These are phyloP conservation scores for Hypocrella siamensis DNA, from an alignment of 2,329 filamentous ascomycete genomes.

Conservation along the genomic window DNA sequence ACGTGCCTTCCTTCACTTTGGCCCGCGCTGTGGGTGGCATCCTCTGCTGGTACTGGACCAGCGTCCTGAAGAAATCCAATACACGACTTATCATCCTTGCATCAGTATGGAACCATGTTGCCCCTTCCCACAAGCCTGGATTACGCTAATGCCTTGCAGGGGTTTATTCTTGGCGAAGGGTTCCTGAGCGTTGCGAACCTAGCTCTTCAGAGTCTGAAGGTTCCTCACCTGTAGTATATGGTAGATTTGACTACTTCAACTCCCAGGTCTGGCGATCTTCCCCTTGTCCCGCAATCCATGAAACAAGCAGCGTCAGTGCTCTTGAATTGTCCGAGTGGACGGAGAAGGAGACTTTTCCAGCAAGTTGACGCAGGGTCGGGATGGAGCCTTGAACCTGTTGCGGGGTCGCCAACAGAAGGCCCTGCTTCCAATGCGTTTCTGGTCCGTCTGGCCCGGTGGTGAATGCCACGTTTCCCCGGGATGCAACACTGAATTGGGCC, in stretches of 20 bases:
- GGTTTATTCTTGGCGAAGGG: constrained; percentile 84
- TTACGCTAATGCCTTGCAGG: constrained; percentile 29
- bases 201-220: constrained; percentile 57
- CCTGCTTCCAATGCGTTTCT: constrained; percentile 85
- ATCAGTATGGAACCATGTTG: constrained; percentile 32
- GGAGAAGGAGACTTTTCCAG: constrained; percentile 54
- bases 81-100: constrained; percentile 83
- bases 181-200: constrained; percentile 86
- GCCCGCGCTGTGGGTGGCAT: constrained; percentile 70
- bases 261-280: constrained; percentile 34
- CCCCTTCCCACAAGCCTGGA: too few species aligned
- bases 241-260: constrained; percentile 20
- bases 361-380: constrained; percentile 41
- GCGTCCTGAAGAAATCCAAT: constrained; percentile 33
- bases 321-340: constrained; percentile 56
- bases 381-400: constrained; percentile 28
- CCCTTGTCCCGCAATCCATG: constrained; percentile 37
- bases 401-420: constrained; percentile 53
- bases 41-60: constrained; percentile 62
- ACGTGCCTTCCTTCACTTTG: constrained; percentile 88
- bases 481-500: constrained; percentile 42
- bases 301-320: constrained; percentile 46
- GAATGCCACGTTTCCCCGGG: constrained; percentile 57
- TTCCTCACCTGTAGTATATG: constrained; percentile 49
- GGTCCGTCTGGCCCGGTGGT: constrained; percentile 67